Base-by-base conservation (phyloP, 257 asterid species). In the Cynanchum wilfordii region DNA sequence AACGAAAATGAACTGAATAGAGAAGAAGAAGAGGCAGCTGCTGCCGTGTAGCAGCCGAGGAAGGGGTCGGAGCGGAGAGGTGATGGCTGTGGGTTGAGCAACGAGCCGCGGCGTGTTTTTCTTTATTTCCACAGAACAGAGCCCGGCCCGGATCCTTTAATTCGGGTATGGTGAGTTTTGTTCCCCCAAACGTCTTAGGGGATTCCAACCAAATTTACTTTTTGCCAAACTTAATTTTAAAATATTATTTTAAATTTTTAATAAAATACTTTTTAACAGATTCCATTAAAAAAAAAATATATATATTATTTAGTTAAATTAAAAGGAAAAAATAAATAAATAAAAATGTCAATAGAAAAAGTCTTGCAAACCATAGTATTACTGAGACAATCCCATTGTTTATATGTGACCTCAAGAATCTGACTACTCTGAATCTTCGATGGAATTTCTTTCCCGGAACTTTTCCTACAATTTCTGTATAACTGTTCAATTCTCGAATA, bases 391-490 rank as follows among this genome's bases (percentile, higher is more conserved):
- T 81, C 72, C 82, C 85, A n/a, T 65, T 65, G 17, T 62, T 68
- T 63, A 75, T 78, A 25, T 78, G 80, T 30, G 71, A 75, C 68
- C 80, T 81, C 66, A 78, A 75, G 73, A 71, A 75, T 36, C 78
- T 81, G 13, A 63, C 78, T 17, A 11, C 44, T 73, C 75, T 81
- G 55, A 59, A 75, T 72, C 58, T 81, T n/a, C 40, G 52, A 7
- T 3, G 22, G 36, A 81, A 81, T 49, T 29, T 0, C 1, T 44
- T 81, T 57, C 73, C 80, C 17, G 82, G 80, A 6, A 4, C 47
- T 10, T 81, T 81, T 10, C 82, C 85, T 17, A 68, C 38, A 1
- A n/a, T 42, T 42, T 50, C 82, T 81, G 2, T 81, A 81, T 66
- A 71, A 54, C 19, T 78, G 80, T 20, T 71, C 76, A 33, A 78